Conservation (phyloP, 495 filamentous ascomycete species). For the Talaromyces borbonicus region DNA sequence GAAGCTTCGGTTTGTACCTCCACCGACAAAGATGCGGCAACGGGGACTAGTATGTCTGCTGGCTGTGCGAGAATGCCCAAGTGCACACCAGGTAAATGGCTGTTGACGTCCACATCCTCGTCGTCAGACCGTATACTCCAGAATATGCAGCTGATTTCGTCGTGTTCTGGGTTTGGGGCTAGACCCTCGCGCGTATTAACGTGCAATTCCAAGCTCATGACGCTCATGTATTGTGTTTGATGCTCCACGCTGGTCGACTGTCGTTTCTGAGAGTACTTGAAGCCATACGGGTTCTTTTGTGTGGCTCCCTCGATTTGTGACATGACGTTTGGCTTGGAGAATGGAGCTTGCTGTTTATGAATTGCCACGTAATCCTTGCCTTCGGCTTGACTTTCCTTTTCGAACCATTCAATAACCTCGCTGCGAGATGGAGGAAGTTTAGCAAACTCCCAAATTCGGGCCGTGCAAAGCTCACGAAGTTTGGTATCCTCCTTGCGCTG, state of each 20-base stretch:
- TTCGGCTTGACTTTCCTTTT: conserved; percentile 12
- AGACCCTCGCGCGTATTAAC: conserved; percentile 77
- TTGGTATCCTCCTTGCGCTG: conserved; percentile 40
- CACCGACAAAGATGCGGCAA: conserved; percentile 35
- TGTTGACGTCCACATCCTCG: conserved; percentile 41
- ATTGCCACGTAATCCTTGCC: neutral
- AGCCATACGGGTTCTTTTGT: conserved; percentile 71
- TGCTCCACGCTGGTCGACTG: conserved; percentile 69
- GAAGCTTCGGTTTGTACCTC: conserved; percentile 64
- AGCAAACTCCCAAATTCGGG: conserved; percentile 34
- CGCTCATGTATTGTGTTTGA: conserved; percentile 91
- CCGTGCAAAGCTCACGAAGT: conserved; percentile 28
- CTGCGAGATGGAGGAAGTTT: conserved; percentile 54
- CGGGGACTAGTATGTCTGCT: conserved; percentile 8
- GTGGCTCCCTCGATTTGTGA: conserved; percentile 89
- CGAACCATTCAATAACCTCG: conserved; percentile 65
- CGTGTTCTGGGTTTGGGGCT: conserved; percentile 77
- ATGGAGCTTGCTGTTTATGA: conserved; percentile 5
- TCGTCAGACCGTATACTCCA: conserved; percentile 82
- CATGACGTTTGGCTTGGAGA: conserved; percentile 30
- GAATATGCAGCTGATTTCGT: conserved; percentile 83
- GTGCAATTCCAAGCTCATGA: conserved; percentile 92
- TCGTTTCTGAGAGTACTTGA: conserved; percentile 76
- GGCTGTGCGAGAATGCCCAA: conserved; percentile 52
- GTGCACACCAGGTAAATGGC: conserved; percentile 40